Conservation (phyloP, 208 protist genomes). For the Leishmania turanica region DNA sequence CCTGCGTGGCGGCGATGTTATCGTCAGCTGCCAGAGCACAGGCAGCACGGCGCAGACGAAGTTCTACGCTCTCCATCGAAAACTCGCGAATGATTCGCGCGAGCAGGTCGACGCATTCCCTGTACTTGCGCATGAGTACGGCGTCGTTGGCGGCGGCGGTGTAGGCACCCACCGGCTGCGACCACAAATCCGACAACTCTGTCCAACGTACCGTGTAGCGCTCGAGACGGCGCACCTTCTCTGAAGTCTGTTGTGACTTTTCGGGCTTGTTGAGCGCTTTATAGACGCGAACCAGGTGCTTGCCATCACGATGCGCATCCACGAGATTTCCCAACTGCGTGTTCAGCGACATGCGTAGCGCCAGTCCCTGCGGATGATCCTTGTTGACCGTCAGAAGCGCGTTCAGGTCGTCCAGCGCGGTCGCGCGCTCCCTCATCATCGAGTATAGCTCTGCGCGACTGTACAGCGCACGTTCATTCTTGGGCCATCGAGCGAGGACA, state of each 20-base stretch:
- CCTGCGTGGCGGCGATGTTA: constrained; percentile 56
- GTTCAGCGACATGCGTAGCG: constrained; percentile 58
- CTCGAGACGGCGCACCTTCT: constrained; percentile 41
- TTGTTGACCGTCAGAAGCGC: constrained; percentile 43
- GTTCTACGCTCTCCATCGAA: constrained; percentile 65
- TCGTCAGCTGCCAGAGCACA: constrained; percentile 75
- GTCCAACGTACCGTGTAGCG: constrained; percentile 52
- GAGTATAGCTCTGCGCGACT: constrained; percentile 80
- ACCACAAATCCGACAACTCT: constrained; percentile 37
- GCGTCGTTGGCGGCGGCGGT: constrained; percentile 2
- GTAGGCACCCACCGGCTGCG: constrained; percentile 23
- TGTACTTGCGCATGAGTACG: constrained; percentile 26
- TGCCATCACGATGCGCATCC: constrained; percentile 47
- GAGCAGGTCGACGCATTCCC: constrained; percentile 61
- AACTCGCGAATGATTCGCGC: constrained; percentile 67
- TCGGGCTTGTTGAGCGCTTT: constrained; percentile 30
- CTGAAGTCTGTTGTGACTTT: constrained; percentile 16
- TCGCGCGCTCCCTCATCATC: constrained; percentile 53
- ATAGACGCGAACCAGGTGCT: constrained; percentile 45
- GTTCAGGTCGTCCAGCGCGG: constrained; percentile 65
- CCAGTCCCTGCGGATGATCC: constrained; percentile 50
- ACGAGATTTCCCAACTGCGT: constrained; percentile 60
- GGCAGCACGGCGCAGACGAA: constrained; percentile 80
- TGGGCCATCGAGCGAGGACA: constrained; percentile 56
- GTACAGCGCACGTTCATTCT: constrained; percentile 67